A percentile compares a stretch with the other conserved stretches of the same genome.
Conservation (phyloP, 257 asterid genomes). For the Jacaranda mimosifolia region DNA sequence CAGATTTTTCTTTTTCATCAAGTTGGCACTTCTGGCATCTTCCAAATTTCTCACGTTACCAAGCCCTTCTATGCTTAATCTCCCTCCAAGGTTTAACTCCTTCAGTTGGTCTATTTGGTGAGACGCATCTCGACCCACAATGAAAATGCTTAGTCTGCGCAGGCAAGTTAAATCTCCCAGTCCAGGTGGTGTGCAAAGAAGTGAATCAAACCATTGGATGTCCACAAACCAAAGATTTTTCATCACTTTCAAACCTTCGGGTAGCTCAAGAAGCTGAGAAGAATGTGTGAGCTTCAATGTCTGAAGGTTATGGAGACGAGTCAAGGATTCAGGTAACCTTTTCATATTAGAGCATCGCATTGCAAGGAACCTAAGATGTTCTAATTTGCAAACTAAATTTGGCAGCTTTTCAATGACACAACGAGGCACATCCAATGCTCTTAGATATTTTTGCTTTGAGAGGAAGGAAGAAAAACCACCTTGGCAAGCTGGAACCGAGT, state of each 20-base stretch:
- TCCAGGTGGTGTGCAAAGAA: conserved; percentile 29
- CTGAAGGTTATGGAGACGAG: conserved; percentile 36
- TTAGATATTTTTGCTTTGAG: conserved; percentile 25
- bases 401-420: background rate
- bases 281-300: conserved; percentile 30
- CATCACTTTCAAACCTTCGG: conserved; percentile 34
- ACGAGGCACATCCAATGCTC: background rate
- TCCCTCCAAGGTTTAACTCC: too few species aligned
- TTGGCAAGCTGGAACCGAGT: background rate
- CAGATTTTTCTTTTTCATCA: too few species aligned
- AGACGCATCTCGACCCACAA: too few species aligned
- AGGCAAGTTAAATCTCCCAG: too few species aligned
- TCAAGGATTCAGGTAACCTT: conserved; percentile 32
- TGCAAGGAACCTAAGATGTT: conserved; percentile 30
- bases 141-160: too few species aligned
- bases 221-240: conserved; percentile 39
- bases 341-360: background rate
- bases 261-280: background rate
- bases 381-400: conserved; percentile 7
- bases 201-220: background rate
- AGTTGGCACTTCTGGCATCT: too few species aligned
- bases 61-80: too few species aligned
- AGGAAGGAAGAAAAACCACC: conserved; percentile 2
- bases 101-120: too few species aligned
- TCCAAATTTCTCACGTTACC: too few species aligned